A percentile compares a stretch with the other conserved stretches of the same genome.
Conservation (phyloP, 805 yeast genomes). For the Candida tibetensis region DNA sequence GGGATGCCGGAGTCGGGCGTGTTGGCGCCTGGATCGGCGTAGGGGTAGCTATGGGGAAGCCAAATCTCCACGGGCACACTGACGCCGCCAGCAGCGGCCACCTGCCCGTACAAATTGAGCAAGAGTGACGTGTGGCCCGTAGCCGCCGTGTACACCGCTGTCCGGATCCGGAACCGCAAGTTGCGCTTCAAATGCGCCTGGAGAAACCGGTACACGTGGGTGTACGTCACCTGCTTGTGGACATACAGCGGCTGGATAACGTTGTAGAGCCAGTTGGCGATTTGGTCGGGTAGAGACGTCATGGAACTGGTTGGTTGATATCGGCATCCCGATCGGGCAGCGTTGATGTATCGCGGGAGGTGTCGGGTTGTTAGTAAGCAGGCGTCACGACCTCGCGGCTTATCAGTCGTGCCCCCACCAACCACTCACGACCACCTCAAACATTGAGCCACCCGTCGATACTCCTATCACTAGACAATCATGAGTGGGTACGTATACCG, state of each 20-base stretch:
- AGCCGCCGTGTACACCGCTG: slow-evolving; percentile 52
- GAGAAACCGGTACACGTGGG: slow-evolving; percentile 59
- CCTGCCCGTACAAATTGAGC: slow-evolving; percentile 61
- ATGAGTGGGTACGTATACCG: slow-evolving; percentile 48
- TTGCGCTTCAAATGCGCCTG: slow-evolving; percentile 39
- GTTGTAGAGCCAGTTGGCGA: slow-evolving; percentile 40
- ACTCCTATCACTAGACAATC: too few relatives aligned
- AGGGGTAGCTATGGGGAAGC: slow-evolving; percentile 74
- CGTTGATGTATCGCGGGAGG: background rate
- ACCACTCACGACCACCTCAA: too few relatives aligned
- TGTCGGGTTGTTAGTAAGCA: too few relatives aligned
- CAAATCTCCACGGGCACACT: slow-evolving; percentile 62
- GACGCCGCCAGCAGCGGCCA: slow-evolving; percentile 13
- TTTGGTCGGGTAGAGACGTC: slow-evolving; percentile 14
- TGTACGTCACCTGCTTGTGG: slow-evolving; percentile 57
- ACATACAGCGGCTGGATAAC: slow-evolving; percentile 52
- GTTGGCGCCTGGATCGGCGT: slow-evolving; percentile 20
- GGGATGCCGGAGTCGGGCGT: slow-evolving; percentile 64
- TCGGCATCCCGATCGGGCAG: background rate
- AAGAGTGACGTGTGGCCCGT: slow-evolving; percentile 59
- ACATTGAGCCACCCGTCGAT: too few relatives aligned
- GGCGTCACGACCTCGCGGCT: too few relatives aligned
- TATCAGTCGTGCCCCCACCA: too few relatives aligned
- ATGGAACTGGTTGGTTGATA: background rate
- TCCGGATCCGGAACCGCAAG: slow-evolving; percentile 58